Evolutionary conservation across 208 protist genomes (phyloP).

Genomic region (Acanthamoeba triangularis): DNA sequence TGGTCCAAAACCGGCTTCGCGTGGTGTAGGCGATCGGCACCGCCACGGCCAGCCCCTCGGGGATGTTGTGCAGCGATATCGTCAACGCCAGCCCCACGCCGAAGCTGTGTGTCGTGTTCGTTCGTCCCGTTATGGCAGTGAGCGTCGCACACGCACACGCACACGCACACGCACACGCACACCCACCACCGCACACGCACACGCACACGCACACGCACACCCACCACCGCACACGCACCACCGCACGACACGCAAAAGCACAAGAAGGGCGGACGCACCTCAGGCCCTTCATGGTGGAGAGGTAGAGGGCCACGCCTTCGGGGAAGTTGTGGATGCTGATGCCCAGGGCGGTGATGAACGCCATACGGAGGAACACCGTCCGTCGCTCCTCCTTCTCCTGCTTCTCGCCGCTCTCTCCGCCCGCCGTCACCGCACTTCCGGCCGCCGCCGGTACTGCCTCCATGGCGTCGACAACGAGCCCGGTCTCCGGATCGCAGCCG

Average conservation of each 20-base stretch:
- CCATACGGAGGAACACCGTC: not conserved
- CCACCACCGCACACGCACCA: too few relatives aligned
- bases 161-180: too few relatives aligned
- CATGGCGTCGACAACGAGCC: too few relatives aligned
- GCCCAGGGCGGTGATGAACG: slow-evolving; percentile 64
- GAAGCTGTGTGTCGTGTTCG: not conserved
- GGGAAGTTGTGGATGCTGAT: slow-evolving; percentile 85
- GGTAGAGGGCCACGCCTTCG: slow-evolving; percentile 83
- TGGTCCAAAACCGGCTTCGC: slow-evolving; percentile 16
- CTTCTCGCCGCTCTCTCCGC: not conserved
- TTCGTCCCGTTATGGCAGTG: not conserved
- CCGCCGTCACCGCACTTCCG: not conserved
- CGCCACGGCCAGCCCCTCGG: slow-evolving; percentile 83
- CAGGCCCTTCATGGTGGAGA: slow-evolving; percentile 68
- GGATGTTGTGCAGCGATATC: slow-evolving; percentile 85
- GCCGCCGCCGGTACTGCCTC: too few relatives aligned
- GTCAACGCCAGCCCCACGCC: slow-evolving; percentile 78
- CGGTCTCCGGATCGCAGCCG: not conserved
- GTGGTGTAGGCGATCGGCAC: slow-evolving; percentile 69
- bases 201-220: not conserved
- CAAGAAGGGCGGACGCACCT: not conserved
- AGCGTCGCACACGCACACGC: too few relatives aligned
- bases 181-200: not conserved
- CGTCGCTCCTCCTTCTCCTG: slow-evolving; percentile 13
- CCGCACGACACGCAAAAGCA: not conserved